These are phyloP conservation scores for Aquilaria sinensis DNA, from an alignment of 345 rosid genomes.

Conservation along the genomic window DNA sequence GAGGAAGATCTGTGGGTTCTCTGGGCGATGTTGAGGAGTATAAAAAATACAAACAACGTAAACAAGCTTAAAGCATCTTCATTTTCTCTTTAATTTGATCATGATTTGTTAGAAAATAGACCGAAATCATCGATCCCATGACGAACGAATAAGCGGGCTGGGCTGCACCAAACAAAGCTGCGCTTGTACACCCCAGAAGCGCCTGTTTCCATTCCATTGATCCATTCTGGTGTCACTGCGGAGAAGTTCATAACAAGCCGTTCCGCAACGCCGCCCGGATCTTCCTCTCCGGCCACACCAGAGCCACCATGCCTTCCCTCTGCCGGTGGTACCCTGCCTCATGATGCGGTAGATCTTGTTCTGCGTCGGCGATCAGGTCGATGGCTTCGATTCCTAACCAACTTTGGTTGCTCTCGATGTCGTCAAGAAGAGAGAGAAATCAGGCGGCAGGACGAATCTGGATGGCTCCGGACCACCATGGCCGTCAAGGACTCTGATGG, in stretches of 20 bases:
- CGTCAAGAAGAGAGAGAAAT: slow-evolving; percentile 66
- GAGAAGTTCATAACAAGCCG: slow-evolving; percentile 13
- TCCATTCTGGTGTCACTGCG: no score
- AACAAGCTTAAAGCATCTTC: slow-evolving; percentile 34
- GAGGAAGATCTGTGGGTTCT: no score
- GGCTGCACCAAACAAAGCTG: slow-evolving; percentile 54
- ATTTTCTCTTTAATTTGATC: slow-evolving; percentile 47
- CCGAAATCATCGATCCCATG: slow-evolving; percentile 49
- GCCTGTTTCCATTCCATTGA: slow-evolving; percentile 59
- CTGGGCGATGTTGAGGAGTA: slow-evolving; percentile 29
- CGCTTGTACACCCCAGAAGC: slow-evolving; percentile 42
- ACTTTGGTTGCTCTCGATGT: slow-evolving; percentile 37
- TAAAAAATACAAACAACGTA: slow-evolving; percentile 36
- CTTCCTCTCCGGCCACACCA: slow-evolving; percentile 46
- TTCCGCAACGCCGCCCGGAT: slow-evolving; percentile 35
- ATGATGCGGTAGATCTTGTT: slow-evolving; percentile 56
- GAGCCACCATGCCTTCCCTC: slow-evolving; percentile 29
- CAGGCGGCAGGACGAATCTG: neutral
- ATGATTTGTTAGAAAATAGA: slow-evolving; percentile 37
- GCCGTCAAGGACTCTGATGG: no score
- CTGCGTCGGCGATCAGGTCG: slow-evolving; percentile 36
- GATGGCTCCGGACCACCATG: no score
- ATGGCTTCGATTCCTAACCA: slow-evolving; percentile 31
- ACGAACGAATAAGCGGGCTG: slow-evolving; percentile 52
- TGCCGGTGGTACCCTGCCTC: slow-evolving; percentile 45